Conservation (phyloP, 73 alveolate species). For the Paramecium caudatum region DNA sequence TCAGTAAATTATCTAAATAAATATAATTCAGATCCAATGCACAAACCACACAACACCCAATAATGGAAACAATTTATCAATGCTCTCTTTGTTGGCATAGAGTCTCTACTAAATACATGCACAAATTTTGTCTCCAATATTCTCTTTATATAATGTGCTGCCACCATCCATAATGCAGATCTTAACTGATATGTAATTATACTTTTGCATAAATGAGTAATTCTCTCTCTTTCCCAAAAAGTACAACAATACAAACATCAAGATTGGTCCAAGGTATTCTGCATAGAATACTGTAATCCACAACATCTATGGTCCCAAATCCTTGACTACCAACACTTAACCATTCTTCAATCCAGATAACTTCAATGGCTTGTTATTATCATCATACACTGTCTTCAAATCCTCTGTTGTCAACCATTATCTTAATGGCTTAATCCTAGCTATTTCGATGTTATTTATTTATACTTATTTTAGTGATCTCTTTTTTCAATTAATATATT, state of each 20-base stretch:
- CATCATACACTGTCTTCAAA: slow-evolving; percentile 49
- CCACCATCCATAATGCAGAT: slow-evolving; percentile 63
- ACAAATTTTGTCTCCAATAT: slow-evolving; percentile 92
- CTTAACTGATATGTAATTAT: not conserved
- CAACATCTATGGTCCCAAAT: slow-evolving; percentile 92
- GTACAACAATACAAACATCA: slow-evolving; percentile 77
- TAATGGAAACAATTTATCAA: slow-evolving; percentile 95
- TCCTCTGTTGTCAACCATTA: slow-evolving; percentile 55
- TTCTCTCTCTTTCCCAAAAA: slow-evolving; percentile 57
- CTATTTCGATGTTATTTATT: not conserved
- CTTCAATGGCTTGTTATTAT: slow-evolving; percentile 11
- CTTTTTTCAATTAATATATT: too few relatives aligned
- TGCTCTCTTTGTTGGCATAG: slow-evolving; percentile 94
- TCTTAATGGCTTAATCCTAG: slow-evolving; percentile 36
- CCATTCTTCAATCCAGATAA: slow-evolving; percentile 51
- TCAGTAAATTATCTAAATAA: not conserved
- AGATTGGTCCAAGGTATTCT: slow-evolving; percentile 96
- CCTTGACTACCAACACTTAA: slow-evolving; percentile 80
- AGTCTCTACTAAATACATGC: slow-evolving; percentile 93
- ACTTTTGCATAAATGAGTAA: slow-evolving; percentile 59
- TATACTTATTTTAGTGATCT: slow-evolving; percentile 22
- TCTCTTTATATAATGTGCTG: slow-evolving; percentile 94
- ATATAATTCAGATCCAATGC: slow-evolving; percentile 80
- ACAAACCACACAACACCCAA: slow-evolving; percentile 93
- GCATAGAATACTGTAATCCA: slow-evolving; percentile 85